Evolutionary conservation across 176 grass and related monocot genomes (phyloP).

Genomic region (Aegilops sharonensis): DNA sequence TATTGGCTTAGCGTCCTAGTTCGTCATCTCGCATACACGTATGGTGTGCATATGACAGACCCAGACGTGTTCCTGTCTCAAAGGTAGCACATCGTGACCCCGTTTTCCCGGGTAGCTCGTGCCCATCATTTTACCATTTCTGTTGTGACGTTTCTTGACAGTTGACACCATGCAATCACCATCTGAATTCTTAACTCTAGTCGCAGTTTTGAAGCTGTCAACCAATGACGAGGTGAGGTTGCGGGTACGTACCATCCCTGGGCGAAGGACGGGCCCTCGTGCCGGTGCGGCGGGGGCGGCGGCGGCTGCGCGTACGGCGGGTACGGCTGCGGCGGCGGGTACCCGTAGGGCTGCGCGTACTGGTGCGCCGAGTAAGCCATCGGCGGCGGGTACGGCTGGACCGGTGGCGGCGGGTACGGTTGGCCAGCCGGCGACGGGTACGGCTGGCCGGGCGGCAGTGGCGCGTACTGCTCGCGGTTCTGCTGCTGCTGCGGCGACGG

Average conservation of each 20-base stretch:
- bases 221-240: neutral
- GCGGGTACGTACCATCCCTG: constrained; percentile 44
- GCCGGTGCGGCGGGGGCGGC: constrained; percentile 40
- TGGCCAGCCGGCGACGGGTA: neutral
- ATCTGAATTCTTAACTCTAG: neutral
- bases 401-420: constrained; percentile 16
- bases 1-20: neutral
- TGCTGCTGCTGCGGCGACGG: neutral
- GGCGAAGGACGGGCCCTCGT: constrained; percentile 25
- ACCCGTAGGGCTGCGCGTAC: constrained; percentile 41
- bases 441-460: constrained; percentile 21
- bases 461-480: neutral
- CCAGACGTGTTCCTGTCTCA: neutral
- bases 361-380: constrained; percentile 34
- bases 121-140: neutral
- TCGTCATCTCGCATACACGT: neutral
- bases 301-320: constrained; percentile 58
- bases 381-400: constrained; percentile 9
- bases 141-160: neutral
- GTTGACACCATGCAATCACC: neutral
- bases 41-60: neutral
- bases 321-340: constrained; percentile 43
- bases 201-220: neutral
- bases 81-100: neutral
- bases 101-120: neutral